A percentile compares a stretch with the other conserved stretches of the same genome.
Evolutionary conservation across 305 asterid species (phyloP).

Genomic region (Fraxinus ornus): DNA sequence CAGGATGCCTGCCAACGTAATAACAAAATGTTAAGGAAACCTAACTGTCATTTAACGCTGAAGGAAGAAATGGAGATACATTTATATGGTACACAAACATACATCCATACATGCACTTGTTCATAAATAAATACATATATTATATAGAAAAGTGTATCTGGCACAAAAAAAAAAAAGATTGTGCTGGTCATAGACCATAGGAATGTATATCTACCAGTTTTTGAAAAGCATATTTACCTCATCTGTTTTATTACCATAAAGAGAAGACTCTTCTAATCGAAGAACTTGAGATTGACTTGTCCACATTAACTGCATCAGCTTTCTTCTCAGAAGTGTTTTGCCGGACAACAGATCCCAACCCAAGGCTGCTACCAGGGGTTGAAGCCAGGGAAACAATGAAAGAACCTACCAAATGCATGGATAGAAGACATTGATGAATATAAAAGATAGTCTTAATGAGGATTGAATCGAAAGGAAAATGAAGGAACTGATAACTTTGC

Average conservation of each 20-base stretch:
- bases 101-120: conserved; percentile 20
- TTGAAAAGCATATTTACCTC: conserved; percentile 49
- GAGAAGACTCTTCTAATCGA: conserved; percentile 76
- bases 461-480: conserved; percentile 10
- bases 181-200: conserved; percentile 20
- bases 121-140: conserved; percentile 12
- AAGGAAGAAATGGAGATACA: conserved; percentile 15
- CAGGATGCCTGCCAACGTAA: conserved; percentile 72
- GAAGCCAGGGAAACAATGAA: conserved; percentile 83
- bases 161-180: not conserved
- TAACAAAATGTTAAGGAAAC: conserved; percentile 26
- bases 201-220: not conserved
- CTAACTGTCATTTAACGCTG: conserved; percentile 4
- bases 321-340: conserved; percentile 73
- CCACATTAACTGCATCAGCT: conserved; percentile 87
- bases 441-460: conserved; percentile 15
- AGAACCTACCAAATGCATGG: conserved; percentile 55
- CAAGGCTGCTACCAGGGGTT: conserved; percentile 91
- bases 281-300: conserved; percentile 90
- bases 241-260: conserved; percentile 58
- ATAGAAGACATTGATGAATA: conserved; percentile 21
- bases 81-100: conserved; percentile 8
- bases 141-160: not conserved
- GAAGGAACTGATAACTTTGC: conserved; percentile 8
- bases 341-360: conserved; percentile 99